These are phyloP conservation scores for Madurella mycetomatis DNA, from an alignment of 2,329 filamentous ascomycete species.

Conservation along the genomic window DNA sequence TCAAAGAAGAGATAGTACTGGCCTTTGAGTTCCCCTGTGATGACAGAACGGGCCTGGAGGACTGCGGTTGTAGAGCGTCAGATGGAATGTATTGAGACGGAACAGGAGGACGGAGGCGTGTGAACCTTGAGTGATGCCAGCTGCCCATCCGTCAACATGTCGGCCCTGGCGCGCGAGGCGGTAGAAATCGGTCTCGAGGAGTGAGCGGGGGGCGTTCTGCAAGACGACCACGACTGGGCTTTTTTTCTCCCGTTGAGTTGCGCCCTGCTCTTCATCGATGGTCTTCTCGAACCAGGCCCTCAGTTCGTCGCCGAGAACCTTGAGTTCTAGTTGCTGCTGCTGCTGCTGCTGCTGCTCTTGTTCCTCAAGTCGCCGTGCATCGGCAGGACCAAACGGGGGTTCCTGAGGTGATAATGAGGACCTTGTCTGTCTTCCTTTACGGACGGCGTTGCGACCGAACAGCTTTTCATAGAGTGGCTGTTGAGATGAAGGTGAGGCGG, in stretches of 20 bases:
- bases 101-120: slow-evolving; percentile 12
- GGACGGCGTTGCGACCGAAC: neutral
- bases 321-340: neutral
- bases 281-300: slow-evolving; percentile 12
- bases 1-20: slow-evolving; percentile 69
- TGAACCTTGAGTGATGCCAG: slow-evolving; percentile 55
- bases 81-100: slow-evolving; percentile 1
- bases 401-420: neutral
- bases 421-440: neutral
- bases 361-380: neutral
- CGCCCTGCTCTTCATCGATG: neutral
- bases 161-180: slow-evolving; percentile 58
- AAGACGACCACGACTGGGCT: slow-evolving; percentile 47
- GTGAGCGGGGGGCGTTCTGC: slow-evolving; percentile 51
- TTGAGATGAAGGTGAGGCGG: neutral
- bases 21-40: slow-evolving; percentile 58
- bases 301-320: slow-evolving; percentile 11
- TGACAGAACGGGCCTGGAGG: slow-evolving; percentile 59
- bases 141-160: slow-evolving; percentile 65
- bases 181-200: slow-evolving; percentile 66
- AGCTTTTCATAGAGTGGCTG: slow-evolving; percentile 9
- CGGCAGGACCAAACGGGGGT: neutral
- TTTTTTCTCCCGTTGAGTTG: neutral
- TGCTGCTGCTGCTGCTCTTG: neutral
- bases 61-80: slow-evolving; percentile 35